A percentile compares a stretch with the other conserved stretches of the same genome.
These are phyloP conservation scores for Acacia melanoxylon DNA, from an alignment of 306 rosid species.

Conservation along the genomic window DNA sequence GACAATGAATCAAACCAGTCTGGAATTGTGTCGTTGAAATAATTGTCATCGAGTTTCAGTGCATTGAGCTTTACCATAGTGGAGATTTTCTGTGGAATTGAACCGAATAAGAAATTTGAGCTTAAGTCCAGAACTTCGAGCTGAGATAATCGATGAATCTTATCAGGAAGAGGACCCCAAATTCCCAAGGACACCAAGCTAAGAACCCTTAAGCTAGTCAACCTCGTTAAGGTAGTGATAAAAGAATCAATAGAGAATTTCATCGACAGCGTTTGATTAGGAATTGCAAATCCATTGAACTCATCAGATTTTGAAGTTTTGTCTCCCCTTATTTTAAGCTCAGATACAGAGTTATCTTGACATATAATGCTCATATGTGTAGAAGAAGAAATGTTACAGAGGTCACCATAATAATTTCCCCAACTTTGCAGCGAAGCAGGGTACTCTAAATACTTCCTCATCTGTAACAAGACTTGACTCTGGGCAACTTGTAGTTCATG, in stretches of 20 bases:
- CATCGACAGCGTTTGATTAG: slow-evolving; percentile 60
- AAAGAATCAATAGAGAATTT: slow-evolving; percentile 65
- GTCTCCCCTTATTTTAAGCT: slow-evolving; percentile 73
- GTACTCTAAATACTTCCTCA: slow-evolving; percentile 63
- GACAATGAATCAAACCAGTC: slow-evolving; percentile 67
- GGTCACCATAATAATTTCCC: slow-evolving; percentile 51
- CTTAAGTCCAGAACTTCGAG: slow-evolving; percentile 76
- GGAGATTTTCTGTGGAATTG: slow-evolving; percentile 56
- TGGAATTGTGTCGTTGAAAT: slow-evolving; percentile 61
- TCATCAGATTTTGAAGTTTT: slow-evolving; percentile 40
- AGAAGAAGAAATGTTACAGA: slow-evolving; percentile 55
- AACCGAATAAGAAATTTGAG: slow-evolving; percentile 77
- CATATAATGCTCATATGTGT: slow-evolving; percentile 55
- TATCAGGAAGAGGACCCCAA: slow-evolving; percentile 82
- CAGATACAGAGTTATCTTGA: slow-evolving; percentile 51
- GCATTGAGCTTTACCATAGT: slow-evolving; percentile 57
- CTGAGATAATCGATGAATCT: slow-evolving; percentile 63
- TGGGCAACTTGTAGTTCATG: slow-evolving; percentile 52
- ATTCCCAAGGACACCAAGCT: slow-evolving; percentile 79
- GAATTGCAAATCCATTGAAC: slow-evolving; percentile 69
- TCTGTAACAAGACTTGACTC: slow-evolving; percentile 57
- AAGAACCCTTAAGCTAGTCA: slow-evolving; percentile 73
- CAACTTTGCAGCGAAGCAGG: slow-evolving; percentile 56
- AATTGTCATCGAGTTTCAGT: slow-evolving; percentile 57
- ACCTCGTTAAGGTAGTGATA: slow-evolving; percentile 63